Base-by-base conservation (phyloP, 768 basidiomycete species). In the Trametes maxima region DNA sequence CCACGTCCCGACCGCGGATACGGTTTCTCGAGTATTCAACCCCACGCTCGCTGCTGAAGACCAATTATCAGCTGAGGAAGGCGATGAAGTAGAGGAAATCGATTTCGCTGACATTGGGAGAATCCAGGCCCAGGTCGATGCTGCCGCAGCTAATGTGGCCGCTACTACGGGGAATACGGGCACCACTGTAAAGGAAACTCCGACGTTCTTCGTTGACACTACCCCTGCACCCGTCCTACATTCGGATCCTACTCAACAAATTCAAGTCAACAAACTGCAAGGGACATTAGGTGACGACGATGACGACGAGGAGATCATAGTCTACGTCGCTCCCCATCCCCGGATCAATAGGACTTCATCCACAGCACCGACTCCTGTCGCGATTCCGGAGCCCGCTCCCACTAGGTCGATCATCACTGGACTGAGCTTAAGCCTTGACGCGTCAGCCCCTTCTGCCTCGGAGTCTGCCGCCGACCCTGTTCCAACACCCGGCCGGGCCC, bases 321-420 rank as follows among this genome's bases (percentile, higher is more conserved):
- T 92, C 11, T 92, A 92, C 67, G 86, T 85, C 24, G 89, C 89
- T 0, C 90, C 90, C 0, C 82, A 89, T 67, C 90, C 89, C 5
- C 82, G 87, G 0, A 66, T 66, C 19, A 51, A 39, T 8, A 55
- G 44, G 35, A 21, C 71, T 22, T 6, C 42, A 19, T 51, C 67
- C 11, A 10, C 57, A 43, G n/a, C 63, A 5, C 67, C 67, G 1
- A 59, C 12, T 57, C 10, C 62, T 67, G 5, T 14, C 6, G 8
- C 35, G 22, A 0, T 21, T 28, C 16, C 35, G 25, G 17, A 28
- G 53, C 49, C 57, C 24, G 44, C 72, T 16, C 66, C 72, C 14
- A 35, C 54, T 5, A 70, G 64, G 35, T 74, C 72, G 3, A 59
- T 73, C 52, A 49, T 74, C 43, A 73, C 70, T 1, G 71, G 73